Base-by-base conservation (phyloP, 805 yeast genomes). In the Wickerhamomyces subpelliculosus region DNA sequence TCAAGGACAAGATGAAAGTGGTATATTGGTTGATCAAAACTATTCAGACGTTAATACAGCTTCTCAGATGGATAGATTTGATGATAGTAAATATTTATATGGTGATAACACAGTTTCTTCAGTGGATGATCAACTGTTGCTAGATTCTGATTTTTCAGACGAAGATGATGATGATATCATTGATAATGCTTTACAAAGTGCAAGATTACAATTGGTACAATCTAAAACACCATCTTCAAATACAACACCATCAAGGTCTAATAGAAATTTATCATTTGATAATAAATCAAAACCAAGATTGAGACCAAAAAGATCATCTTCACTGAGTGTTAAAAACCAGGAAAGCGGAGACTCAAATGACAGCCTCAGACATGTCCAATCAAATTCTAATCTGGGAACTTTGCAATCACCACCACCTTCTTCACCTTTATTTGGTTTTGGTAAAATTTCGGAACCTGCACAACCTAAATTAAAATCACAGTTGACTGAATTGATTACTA, bases 401-500 rank as follows among this genome's bases (percentile, higher is more conserved):
- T 29, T 11, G 5, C 27, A 13, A 13, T 8, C 14, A 8, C 32
- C 13, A 5, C 13, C 4, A 10, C 22, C 22, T 12, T 29, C 32
- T 4, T 12, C 18, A 29, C 8, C 22, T 7, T 4, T 14, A 7
- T 19, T 22, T 12, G 5, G 2, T 19, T 29, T 29, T 16, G 32
- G 13, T 18, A 29, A 29, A 29, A 13, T 8, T 5, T 3, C 32
- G 19, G 14, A 12, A 3, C 14, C 17, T 5, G 4, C 22, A 3
- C 18, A 19, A 29, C 22, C 22, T 4, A 29, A 29, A 14, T 18
- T 23, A 19, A 38, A 43, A 16, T 70, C 76, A 2, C 61, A 61
- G 21, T 51, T 73, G 26, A 69, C 77, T 14, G 51, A 60, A 1
- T 46, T 77, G 51, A 67, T 78, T 16, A 65, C 64, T 23, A 64